Base-by-base conservation (phyloP, 139 green algal genomes). In the Chara braunii region DNA sequence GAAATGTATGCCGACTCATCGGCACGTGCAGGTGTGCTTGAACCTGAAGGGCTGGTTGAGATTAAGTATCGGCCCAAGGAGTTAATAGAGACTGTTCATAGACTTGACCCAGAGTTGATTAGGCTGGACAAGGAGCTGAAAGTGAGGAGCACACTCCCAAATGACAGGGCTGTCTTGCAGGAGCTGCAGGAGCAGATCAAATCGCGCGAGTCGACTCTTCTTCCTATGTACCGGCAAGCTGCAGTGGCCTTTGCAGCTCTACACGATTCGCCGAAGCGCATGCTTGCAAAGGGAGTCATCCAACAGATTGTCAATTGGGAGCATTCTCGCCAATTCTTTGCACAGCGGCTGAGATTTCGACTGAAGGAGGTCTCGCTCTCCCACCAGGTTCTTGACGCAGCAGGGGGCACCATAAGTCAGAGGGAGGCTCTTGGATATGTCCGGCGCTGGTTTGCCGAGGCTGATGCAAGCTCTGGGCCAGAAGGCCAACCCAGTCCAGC, bases 11-110 rank as follows among this genome's bases (percentile, higher is more conserved):
- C 80, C 6, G 80, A 84, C 53, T 33, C 50, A 30, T 64, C 72
- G 8, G 79, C 65, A 14, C 78, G 89, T 1, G 94, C 93, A 3
- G 89, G 85, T 5, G 91, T 99, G 26, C 82, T 99, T 43, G 94
- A 99, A 81, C 89, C 94, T 0, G 88, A 96, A 64, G 94, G 91
- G 31, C 83, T 96, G 43, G 90, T 96, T 36, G 94, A 98, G 78
- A 97, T 99, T 77, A 99, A 99, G 82, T 98, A 92, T 85, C 73
- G 89, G 5, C 59, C 57, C 2, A 64, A 73, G 0, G 87, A 97
- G 58, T 80, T 97, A 26, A 33, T 93, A 0, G 60, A 73, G 8
- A 79, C 84, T 35, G 97, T 98, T 89, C 84, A 90, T 65, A 83
- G 89, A 62, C 56, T 95, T 9, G 90, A 96, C 64, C 80, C 86